phyloP scores from a whole-genome alignment of 345 rosid genomes.

The Pugionium cornutum region DNA sequence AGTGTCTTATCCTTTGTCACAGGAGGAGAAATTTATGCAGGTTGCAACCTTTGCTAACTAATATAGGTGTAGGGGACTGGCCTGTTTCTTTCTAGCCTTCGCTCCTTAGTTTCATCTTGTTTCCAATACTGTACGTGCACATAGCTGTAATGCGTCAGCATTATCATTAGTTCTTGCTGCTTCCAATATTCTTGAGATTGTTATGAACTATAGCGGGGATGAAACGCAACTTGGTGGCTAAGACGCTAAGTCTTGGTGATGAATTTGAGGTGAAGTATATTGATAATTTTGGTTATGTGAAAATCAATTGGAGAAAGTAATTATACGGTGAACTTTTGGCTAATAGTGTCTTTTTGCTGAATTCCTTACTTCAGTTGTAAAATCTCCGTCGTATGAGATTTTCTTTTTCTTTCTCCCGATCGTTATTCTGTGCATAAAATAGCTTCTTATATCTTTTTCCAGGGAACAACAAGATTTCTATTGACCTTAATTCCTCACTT shows the following conservation, averaged over 20 bases:
- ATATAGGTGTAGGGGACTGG: slow-evolving; percentile 2
- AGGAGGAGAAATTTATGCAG: not conserved
- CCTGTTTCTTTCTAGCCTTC: slow-evolving; percentile 9
- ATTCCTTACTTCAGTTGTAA: not conserved
- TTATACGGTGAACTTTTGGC: slow-evolving; percentile 1
- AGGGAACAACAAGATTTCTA: slow-evolving; percentile 76
- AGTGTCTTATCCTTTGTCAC: no score
- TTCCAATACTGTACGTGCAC: slow-evolving; percentile 2
- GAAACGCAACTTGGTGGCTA: not conserved
- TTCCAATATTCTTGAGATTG: not conserved
- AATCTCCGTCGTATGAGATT: not conserved
- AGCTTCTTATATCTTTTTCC: slow-evolving; percentile 25
- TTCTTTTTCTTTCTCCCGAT: slow-evolving; percentile 1
- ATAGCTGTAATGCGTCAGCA: slow-evolving; percentile 1
- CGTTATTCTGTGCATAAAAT: not conserved
- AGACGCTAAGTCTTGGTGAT: not conserved
- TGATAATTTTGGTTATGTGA: not conserved
- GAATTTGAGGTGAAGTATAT: not conserved
- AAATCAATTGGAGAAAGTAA: not conserved
- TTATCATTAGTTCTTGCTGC: slow-evolving; percentile 8
- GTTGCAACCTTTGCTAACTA: not conserved
- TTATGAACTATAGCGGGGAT: not conserved
- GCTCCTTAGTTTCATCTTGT: not conserved
- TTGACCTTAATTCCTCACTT: slow-evolving; percentile 86
- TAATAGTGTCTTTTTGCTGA: not conserved